phyloP scores from a whole-genome alignment of 129 eudicot genomes.

The Lactuca saligna region DNA sequence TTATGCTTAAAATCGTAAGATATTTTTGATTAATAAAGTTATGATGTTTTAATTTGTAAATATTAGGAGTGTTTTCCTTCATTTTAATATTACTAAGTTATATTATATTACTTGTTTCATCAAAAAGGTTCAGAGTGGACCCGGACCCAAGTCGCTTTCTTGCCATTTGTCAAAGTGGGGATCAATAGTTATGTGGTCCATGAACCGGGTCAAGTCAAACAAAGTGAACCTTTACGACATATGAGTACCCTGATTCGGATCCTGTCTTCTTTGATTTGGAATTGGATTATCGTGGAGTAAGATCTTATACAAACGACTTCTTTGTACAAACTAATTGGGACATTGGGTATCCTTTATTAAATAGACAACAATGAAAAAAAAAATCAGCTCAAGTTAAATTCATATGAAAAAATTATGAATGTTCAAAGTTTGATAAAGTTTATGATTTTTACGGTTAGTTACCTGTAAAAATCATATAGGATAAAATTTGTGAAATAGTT shows the following conservation, averaged over 20 bases:
- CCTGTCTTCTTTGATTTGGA: neutral
- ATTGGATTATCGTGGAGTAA: neutral
- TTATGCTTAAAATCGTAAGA: too few species aligned
- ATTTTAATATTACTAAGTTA: too few species aligned
- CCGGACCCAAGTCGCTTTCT: neutral
- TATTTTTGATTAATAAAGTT: too few species aligned
- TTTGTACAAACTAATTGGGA: neutral
- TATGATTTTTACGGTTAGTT: too few species aligned
- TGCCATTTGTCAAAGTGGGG: slow-evolving; percentile 19
- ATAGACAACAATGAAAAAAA: too few species aligned
- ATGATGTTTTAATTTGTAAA: too few species aligned
- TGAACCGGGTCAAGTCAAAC: neutral
- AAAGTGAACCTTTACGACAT: neutral
- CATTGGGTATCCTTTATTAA: too few species aligned
- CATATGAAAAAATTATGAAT: too few species aligned
- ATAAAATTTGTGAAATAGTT: too few species aligned
- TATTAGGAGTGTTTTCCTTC: neutral
- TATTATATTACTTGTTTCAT: neutral
- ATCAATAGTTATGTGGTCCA: slow-evolving; percentile 13
- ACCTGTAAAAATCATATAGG: too few species aligned
- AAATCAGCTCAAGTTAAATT: too few species aligned
- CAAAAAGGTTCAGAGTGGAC: slow-evolving; percentile 10
- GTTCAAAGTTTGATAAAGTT: too few species aligned
- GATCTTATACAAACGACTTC: neutral
- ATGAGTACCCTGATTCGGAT: neutral